These are phyloP conservation scores for Trichosporon sp. DNA, from an alignment of 1,284 basidiomycete genomes.

Conservation along the genomic window DNA sequence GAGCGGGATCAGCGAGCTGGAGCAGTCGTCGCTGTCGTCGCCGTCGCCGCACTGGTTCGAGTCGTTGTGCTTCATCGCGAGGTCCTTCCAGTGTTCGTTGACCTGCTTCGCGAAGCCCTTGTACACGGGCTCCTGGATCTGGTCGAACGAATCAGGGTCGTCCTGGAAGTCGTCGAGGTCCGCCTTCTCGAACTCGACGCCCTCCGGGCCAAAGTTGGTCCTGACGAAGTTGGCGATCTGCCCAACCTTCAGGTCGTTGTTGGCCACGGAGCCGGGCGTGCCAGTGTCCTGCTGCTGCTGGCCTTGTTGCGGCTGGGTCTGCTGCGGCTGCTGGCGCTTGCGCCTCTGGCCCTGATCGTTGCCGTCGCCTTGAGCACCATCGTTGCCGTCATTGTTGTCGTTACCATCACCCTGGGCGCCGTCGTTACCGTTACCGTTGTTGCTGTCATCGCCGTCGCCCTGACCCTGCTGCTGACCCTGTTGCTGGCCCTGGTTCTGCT, in stretches of 20 bases:
- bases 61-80: conserved; percentile 66
- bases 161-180: conserved; percentile 59
- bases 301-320: neutral
- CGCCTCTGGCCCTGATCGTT: neutral
- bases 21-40: conserved; percentile 55
- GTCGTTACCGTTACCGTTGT: neutral
- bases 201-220: conserved; percentile 65
- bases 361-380: neutral
- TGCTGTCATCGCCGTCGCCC: neutral
- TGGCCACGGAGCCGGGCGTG: neutral
- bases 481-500: neutral
- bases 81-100: conserved; percentile 73
- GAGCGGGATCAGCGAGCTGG: conserved; percentile 77
- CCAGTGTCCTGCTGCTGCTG: neutral
- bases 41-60: conserved; percentile 60
- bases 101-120: conserved; percentile 73
- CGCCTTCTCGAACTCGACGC: conserved; percentile 69
- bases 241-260: conserved; percentile 53
- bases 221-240: conserved; percentile 63
- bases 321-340: neutral
- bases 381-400: neutral
- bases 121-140: conserved; percentile 66
- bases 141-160: conserved; percentile 64
- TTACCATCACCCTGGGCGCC: neutral
- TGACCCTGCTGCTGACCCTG: neutral